Base-by-base conservation (phyloP, 495 filamentous ascomycete genomes). In the Penicillium odoratum region DNA sequence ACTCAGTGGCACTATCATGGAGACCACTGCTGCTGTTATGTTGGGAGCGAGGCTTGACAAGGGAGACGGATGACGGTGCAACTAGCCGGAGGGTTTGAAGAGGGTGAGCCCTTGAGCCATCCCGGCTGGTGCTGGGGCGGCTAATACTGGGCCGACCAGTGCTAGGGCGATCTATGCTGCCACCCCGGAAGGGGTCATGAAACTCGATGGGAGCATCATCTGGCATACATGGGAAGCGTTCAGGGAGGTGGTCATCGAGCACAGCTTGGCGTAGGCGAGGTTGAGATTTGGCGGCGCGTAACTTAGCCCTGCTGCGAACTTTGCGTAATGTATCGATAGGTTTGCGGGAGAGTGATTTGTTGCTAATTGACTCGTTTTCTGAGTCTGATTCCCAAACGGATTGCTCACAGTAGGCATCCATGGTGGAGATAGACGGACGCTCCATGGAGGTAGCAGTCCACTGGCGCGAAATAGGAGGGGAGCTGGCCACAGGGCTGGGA, bases 381-480 rank as follows among this genome's bases (percentile, higher is more conserved):
- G 76, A 79, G 51, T 79, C 76, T 0, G 76, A 78, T 48, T 79
- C 76, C 76, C 76, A 79, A 0, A 79, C 73, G 0, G 76, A 79
- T 30, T 77, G 76, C 51, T 79, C 76, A 16, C 66, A 67, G 57
- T 70, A 62, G 15, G 65, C 64, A 16, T 73, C 81, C 61, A 67
- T 80, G 25, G 72, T 74, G 49, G 67, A 82, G 13, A 65, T 81
- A 18, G 65, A 82, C 8, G 68, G 78, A 48, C 62, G 63, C 51
- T 71, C 77, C 66, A 67, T 75, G 48, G 61, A 75, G 55, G 65
- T 77, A 61, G 55, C 72, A 31, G 69, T 79, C 58, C 64, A 64
- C 28, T 72, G 70, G 8, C 74, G 63, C 4, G 76, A 71, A 31
- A 76, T 69, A 0, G 65, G 64, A 8, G 74, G 68, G 11, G 75